Evolutionary conservation across 768 basidiomycete genomes (phyloP), one percentile per base, ranked within the genome.

Genomic region (Leccinum arenicola): DNA sequence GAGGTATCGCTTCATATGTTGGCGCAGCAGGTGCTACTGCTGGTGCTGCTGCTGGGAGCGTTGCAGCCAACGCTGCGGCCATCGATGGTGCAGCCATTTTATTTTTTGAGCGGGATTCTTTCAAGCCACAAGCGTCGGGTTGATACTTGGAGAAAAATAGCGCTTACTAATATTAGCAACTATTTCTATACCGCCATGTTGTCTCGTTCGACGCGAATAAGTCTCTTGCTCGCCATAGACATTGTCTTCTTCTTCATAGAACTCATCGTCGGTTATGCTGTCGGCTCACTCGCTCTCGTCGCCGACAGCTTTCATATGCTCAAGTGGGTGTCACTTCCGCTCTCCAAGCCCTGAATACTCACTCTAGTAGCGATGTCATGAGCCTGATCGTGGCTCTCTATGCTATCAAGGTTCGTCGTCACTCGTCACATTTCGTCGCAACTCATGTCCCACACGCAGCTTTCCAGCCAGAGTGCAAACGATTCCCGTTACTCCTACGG

Each of bases 251-350:
- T 97, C 72, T 81, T 93, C 68, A 78, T 95, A 50, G 95, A 95
- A 73, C 81, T 95, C 66, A 84, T 89, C 58, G 84, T 84, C 58
- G 93, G 95, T 45, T 96, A 96, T 86, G 86, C 89, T n/a, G 93
- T 97, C 56, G 94, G 94, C 31, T 96, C 94, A 1, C 84, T 98
- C 1, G 95, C 95, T 1, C 87, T 98, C 55, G 87, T 99, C 50
- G 96, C 96, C 8, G 96, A 98, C 76, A 91, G 90, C 64, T 98
- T 98, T 74, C 96, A 98, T 77, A 98, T 97, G 95, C 87, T 98
- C 77, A 98, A 98, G 95, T 95, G 63, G 61, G 87, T 76, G 48
- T 14, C 54, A 21, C 1, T 17, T 27, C 33, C 23, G 9, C 49
- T 27, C 55, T 55, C 58, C 50, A 27, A 35, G 17, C 53, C 56